Conservation (phyloP, 495 filamentous ascomycete genomes). For the Xylaria telfairii region DNA sequence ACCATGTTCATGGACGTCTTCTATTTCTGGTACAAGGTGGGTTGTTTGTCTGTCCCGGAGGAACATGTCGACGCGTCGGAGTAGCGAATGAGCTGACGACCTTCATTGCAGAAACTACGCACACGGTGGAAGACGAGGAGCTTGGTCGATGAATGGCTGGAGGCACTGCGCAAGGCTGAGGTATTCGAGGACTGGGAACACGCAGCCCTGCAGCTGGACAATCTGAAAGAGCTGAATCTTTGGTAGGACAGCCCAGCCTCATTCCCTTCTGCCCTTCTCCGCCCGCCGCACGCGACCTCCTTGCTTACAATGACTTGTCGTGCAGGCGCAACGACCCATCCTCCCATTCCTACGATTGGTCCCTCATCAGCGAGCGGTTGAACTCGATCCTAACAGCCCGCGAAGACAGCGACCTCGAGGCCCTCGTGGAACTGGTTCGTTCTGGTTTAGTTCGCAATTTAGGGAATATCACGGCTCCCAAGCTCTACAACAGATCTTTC, state of each 20-base stretch:
- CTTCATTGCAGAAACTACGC: conserved; percentile 55
- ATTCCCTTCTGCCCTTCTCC: background rate
- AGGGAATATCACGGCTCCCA: conserved; percentile 86
- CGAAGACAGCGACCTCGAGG: conserved; percentile 76
- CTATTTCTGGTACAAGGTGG: conserved; percentile 68
- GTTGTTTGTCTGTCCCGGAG: conserved; percentile 33
- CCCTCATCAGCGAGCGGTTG: conserved; percentile 79
- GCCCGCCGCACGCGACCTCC: background rate
- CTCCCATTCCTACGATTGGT: conserved; percentile 86
- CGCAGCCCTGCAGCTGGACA: conserved; percentile 79
- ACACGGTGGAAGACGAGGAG: conserved; percentile 62
- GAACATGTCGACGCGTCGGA: conserved; percentile 22
- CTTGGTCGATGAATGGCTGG: conserved; percentile 59
- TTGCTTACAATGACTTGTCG: conserved; percentile 24
- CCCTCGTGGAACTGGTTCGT: conserved; percentile 78
- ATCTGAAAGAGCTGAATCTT: conserved; percentile 75
- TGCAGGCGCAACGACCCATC: conserved; percentile 78
- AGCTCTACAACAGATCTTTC: conserved; percentile 83
- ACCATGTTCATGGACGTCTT: conserved; percentile 66
- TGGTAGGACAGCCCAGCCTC: conserved; percentile 60
- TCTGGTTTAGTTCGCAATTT: conserved; percentile 89
- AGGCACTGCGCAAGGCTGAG: conserved; percentile 65
- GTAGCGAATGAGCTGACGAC: conserved; percentile 22
- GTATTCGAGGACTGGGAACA: conserved; percentile 85
- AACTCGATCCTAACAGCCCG: conserved; percentile 73